Evolutionary conservation across 2,329 filamentous ascomycete genomes (phyloP), one percentile per base, ranked within the genome.

Genomic region (Ambrosiella beaveri): DNA sequence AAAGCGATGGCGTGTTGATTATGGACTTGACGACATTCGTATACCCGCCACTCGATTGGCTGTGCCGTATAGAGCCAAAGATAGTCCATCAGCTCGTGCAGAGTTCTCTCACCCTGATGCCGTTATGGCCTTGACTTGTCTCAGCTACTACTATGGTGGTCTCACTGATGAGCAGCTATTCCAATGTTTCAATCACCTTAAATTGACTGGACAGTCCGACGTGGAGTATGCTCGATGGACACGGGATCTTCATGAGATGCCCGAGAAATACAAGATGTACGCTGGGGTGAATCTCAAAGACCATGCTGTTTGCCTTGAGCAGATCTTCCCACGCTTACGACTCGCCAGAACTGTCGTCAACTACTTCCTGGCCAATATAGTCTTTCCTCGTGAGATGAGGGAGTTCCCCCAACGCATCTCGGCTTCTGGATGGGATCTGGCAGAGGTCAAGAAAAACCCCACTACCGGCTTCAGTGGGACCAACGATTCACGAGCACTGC

Each of bases 381-480:
- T 84, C 0, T 87, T 87, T 61, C 73, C 81, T 0, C 79, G 74
- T 38, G 76, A 82, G 19, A 74, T 79, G 61, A 80, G 75, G 19
- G 78, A 85, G 59, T 88, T 85, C 53, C 75, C 77, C 0, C 58
- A 73, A 7, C 87, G 86, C 61, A 67, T 88, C 0, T 80, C 78
- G 0, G 74, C 80, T 0, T 86, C 82, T 0, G 83, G 81, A 0
- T 88, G 83, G 84, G 82, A 88, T 61, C 68, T 87, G 15, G 79
- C 70, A 0, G 65, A 69, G 41, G 53, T 53, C 3, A 81, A 75
- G 57, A 5, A 15, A 0, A 68, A 78, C 17, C 71, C 74, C 0
- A 81, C 75, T 0, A 82, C 79, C 0, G 85, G 84, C 0, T 88
- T 88, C 64, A 85, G 81, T 57, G 84, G 84, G 0, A 88, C 84